Base-by-base conservation (phyloP, 2,329 filamentous ascomycete genomes). In the Emericellopsis cladophorae region DNA sequence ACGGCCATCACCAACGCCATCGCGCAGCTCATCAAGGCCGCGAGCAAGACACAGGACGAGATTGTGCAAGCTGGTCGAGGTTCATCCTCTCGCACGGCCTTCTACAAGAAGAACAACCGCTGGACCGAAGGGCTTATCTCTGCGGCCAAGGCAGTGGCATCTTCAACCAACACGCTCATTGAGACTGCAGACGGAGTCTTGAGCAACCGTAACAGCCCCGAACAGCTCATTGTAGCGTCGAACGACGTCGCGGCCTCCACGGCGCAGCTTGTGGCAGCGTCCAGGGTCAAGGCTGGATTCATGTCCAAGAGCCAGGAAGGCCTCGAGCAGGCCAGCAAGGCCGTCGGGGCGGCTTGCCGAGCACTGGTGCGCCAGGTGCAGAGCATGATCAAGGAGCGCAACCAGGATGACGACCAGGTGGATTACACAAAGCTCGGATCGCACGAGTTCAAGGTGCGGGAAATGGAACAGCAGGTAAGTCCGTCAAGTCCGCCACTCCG, bases 41-140 rank as follows among this genome's bases (percentile, higher is more conserved):
- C 92, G 7, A 93, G 90, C 0, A 79, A 75, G 15, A 93, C 90
- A 2, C 92, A 98, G 59, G 81, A 94, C 58, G 92, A 98, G 65
- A 98, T 98, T 55, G 92, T 98, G 35, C 81, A 88, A 48, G 87
- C 94, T 47, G 92, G 92, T 7, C 81, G 85, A 16, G 92, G 92
- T 31, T 84, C 81, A 22, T 86, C 85, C 40, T 93, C 87, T 36
- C 77, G 81, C 43, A 93, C 89, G 2, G 88, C 89, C 21, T 98
- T 98, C 62, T 98, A 98, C 79, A 96, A 96, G 75, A 96, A 96
- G 71, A 95, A 98, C 74, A 98, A 96, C 66, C 79, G 92, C 40
- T 98, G 92, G 92, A 98, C 92, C 0, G 92, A 98, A 57, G 92
- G 92, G 37, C 78, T 98, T 45, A 95, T 98, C 57, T 95, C 87